Base-by-base conservation (phyloP, 352 stramenopile species). In the Globisporangium alternatum region DNA sequence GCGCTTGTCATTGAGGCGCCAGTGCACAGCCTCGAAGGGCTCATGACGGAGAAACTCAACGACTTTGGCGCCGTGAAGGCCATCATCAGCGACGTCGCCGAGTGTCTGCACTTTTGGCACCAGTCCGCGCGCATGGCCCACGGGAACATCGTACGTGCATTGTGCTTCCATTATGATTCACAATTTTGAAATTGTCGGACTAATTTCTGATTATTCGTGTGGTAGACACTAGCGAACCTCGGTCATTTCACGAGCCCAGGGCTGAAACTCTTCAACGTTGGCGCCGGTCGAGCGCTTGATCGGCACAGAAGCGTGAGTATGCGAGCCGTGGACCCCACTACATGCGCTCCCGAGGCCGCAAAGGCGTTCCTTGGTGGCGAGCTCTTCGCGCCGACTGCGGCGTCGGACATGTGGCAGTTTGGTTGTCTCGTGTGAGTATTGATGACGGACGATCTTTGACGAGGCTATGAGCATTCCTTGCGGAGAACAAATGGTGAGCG, bases 401-500 rank as follows among this genome's bases (percentile, higher is more conserved):
- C 68, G 3, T 85, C 78, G 5, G 83, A 92, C 67, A 76, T 90
- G 37, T 92, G 83, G 83, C 83, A 92, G 43, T 87, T 92, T 33
- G 83, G 83, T 5, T 92, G 83, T 48, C 66, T 88, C 49, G 71
- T 90, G 83, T 92, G 80, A 39, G 78, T 70, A 28, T 47, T 56
- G 13, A 28, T 45, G 5, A n/a, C 68, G 19, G 25, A 28, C 25
- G 25, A 58, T 41, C 7, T 15, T 49, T 19, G 47, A 63, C 31
- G 39, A 33, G 9, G 22, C 48, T 17, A 15, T 44, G 8, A 37
- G 3, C 31, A 7, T 37, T 37, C 3, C 39, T 17, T 48, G 13
- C 3, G 41, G 41, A 12, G 13, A 22, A 5, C 37, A 9, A 45
- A 28, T 25, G 43, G 43, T 9, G 19, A 49, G 17, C 43, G n/a